Conservation (phyloP, 495 filamentous ascomycete genomes). For the Corynascus novoguineensis region DNA sequence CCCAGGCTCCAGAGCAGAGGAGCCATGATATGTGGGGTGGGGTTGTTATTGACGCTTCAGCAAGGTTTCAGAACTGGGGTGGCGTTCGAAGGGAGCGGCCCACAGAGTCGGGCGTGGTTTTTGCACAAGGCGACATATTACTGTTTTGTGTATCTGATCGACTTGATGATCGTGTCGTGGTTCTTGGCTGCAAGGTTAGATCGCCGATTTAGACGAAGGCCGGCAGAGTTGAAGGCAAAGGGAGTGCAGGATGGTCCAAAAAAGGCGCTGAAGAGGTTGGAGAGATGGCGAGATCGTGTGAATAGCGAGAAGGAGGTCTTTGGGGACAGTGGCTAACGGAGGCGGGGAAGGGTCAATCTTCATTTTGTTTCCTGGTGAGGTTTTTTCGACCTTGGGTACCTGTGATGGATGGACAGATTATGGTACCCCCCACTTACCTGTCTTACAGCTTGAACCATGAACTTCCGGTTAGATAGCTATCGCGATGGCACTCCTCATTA, state of each 20-base stretch:
- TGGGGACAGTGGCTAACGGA: neutral
- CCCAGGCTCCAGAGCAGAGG: neutral
- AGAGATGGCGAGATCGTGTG: neutral
- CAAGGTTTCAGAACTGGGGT: neutral
- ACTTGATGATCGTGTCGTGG: neutral
- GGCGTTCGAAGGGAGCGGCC: slow-evolving; percentile 1
- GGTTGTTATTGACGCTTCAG: slow-evolving; percentile 1
- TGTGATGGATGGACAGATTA: neutral
- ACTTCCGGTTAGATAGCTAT: no score
- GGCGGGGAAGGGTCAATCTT: no score
- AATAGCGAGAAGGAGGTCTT: slow-evolving; percentile 1
- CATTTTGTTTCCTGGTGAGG: no score
- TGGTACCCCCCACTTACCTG: no score
- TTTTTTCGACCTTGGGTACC: no score
- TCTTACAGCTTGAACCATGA: no score
- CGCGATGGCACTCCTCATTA: no score
- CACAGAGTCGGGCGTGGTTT: slow-evolving; percentile 3
- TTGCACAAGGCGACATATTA: slow-evolving; percentile 3
- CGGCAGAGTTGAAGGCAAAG: neutral
- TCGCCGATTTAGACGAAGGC: neutral
- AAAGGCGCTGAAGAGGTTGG: neutral
- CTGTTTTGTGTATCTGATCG: neutral
- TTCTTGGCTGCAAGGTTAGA: neutral
- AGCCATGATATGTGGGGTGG: neutral
- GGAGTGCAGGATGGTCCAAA: neutral